Percentiles rank a stretch among this genome's conserved stretches.
These are phyloP conservation scores for Paraphaeosphaeria sporulosa DNA, from an alignment of 2,329 filamentous ascomycete genomes.

Conservation along the genomic window DNA sequence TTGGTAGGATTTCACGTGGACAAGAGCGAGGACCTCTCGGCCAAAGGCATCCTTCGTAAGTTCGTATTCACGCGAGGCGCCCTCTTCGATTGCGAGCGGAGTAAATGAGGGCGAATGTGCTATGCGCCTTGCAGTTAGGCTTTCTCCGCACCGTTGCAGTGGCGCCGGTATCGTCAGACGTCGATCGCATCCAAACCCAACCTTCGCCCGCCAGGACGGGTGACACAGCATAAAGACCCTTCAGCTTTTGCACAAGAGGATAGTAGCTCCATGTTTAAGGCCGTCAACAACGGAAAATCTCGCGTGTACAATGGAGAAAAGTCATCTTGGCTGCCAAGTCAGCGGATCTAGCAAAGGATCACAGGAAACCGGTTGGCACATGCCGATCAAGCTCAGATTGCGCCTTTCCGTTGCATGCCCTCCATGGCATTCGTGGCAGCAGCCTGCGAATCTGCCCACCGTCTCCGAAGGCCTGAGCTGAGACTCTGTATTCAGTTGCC, in stretches of 20 bases:
- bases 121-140: slow-evolving; percentile 17
- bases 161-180: slow-evolving; percentile 22
- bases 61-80: not conserved
- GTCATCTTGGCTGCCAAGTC: not conserved
- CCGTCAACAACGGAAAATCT: not conserved
- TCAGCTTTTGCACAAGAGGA: not conserved
- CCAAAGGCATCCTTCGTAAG: not conserved
- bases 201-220: slow-evolving; percentile 2
- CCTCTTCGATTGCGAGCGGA: slow-evolving; percentile 11
- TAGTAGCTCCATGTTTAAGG: not conserved
- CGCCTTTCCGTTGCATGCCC: slow-evolving; percentile 7
- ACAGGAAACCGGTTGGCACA: not conserved
- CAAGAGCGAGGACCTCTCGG: not conserved
- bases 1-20: not conserved
- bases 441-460: not conserved
- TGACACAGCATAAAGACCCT: not conserved
- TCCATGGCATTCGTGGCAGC: not conserved
- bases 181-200: slow-evolving; percentile 21
- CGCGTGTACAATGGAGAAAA: not conserved
- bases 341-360: not conserved
- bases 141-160: slow-evolving; percentile 19
- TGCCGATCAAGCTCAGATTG: slow-evolving; percentile 7
- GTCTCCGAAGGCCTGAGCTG: not conserved
- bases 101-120: slow-evolving; percentile 13
- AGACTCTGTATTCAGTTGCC: not conserved